Conservation (phyloP, 2,329 filamentous ascomycete genomes). For the Chalaropsis ovoidea region DNA sequence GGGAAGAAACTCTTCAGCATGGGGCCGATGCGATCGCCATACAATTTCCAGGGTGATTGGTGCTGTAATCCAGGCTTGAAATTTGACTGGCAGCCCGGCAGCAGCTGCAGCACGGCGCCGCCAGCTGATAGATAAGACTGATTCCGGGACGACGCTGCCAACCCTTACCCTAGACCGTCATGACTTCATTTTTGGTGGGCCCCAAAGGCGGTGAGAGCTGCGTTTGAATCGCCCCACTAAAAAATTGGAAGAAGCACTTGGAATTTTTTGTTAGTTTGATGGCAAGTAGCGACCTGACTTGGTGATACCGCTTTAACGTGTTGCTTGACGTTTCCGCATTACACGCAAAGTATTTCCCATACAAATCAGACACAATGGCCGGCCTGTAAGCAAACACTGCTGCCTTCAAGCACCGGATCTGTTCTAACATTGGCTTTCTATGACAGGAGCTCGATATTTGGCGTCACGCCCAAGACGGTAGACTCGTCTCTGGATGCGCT, state of each 20-base stretch:
- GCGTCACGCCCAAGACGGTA: conserved; percentile 41
- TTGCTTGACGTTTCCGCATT: conserved; percentile 2
- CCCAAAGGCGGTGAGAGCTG: conserved; percentile 24
- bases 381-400: conserved; percentile 11
- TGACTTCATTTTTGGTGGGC: conserved; percentile 15
- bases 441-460: conserved; percentile 18
- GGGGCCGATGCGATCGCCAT: conserved; percentile 25
- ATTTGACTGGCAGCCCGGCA: not conserved
- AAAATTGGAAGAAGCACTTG: conserved; percentile 24
- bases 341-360: not conserved
- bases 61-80: conserved; percentile 10
- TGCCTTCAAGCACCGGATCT: not conserved
- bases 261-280: conserved; percentile 21
- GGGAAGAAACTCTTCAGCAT: conserved; percentile 21
- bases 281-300: conserved; percentile 16
- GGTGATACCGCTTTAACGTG: not conserved
- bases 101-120: not conserved
- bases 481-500: conserved; percentile 61
- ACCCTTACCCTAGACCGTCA: conserved; percentile 20
- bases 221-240: conserved; percentile 25
- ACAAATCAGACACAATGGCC: conserved; percentile 7
- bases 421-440: conserved; percentile 19
- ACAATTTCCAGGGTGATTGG: conserved; percentile 21
- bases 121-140: conserved; percentile 18
- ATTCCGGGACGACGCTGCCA: not conserved